phyloP scores from a whole-genome alignment of 139 green algal genomes.

The Asterochloris erici region DNA sequence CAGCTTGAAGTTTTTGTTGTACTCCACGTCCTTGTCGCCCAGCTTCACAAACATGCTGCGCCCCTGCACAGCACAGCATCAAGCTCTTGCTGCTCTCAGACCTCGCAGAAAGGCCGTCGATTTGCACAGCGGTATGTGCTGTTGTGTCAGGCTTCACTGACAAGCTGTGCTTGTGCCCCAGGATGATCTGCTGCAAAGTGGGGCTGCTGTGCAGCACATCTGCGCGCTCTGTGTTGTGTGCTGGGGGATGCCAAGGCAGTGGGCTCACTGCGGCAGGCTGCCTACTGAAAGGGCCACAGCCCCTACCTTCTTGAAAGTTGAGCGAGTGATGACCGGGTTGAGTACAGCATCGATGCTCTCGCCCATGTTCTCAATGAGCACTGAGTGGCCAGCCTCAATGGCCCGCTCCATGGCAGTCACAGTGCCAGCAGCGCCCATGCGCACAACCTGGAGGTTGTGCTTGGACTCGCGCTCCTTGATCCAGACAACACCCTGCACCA shows the following conservation, averaged over 20 bases:
- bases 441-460: conserved; percentile 73
- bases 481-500: conserved; percentile 82
- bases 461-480: conserved; percentile 84
- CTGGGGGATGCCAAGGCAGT: no score
- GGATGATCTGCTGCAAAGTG: background rate
- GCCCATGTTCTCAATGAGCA: conserved; percentile 88
- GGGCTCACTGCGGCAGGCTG: no score
- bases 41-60: conserved; percentile 78
- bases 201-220: no score
- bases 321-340: conserved; percentile 79
- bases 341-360: conserved; percentile 83
- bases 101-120: background rate
- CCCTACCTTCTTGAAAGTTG: conserved; percentile 73
- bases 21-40: conserved; percentile 82
- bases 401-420: conserved; percentile 72
- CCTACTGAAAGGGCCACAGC: no score
- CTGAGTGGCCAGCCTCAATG: conserved; percentile 70
- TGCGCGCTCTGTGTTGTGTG: no score
- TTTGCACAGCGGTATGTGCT: background rate
- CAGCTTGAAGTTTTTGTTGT: conserved; percentile 83
- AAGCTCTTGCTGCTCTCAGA: background rate
- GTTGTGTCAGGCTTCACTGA: background rate
- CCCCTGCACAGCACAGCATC: conserved; percentile 28
- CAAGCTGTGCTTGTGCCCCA: background rate
- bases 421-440: conserved; percentile 74